Evolutionary conservation across 129 eudicot genomes (phyloP).

Genomic region (Arctium minus): DNA sequence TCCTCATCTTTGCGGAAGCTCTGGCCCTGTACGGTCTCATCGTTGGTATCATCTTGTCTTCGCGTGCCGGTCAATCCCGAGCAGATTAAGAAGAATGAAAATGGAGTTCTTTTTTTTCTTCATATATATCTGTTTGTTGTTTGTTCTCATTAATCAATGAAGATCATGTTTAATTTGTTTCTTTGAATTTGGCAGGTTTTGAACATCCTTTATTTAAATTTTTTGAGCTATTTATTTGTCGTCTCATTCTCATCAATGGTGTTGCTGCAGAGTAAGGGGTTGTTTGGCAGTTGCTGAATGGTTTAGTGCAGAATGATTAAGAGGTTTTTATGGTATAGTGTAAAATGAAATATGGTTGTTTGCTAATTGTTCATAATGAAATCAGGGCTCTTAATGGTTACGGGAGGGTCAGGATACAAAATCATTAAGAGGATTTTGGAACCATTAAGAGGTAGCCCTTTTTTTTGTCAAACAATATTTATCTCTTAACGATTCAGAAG

Average conservation of each 20-base stretch:
- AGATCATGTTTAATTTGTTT: background rate
- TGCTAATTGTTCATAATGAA: too few relatives aligned
- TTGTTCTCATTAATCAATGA: slow-evolving; percentile 13
- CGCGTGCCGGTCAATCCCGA: slow-evolving; percentile 64
- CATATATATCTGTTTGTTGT: slow-evolving; percentile 15
- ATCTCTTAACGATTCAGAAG: too few relatives aligned
- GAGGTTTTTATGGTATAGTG: too few relatives aligned
- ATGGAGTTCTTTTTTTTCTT: background rate
- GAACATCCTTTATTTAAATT: slow-evolving; percentile 12
- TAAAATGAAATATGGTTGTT: too few relatives aligned
- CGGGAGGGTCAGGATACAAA: too few relatives aligned
- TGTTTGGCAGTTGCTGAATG: too few relatives aligned
- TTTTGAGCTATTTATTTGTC: slow-evolving; percentile 6
- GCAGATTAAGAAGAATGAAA: slow-evolving; percentile 35
- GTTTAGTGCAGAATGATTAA: too few relatives aligned
- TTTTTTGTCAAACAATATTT: too few relatives aligned
- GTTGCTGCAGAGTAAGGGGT: slow-evolving; percentile 14
- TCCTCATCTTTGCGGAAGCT: slow-evolving; percentile 69
- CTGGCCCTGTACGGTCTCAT: slow-evolving; percentile 63
- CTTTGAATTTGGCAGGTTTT: slow-evolving; percentile 15
- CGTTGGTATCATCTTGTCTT: slow-evolving; percentile 61
- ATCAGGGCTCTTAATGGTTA: too few relatives aligned
- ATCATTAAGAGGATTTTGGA: too few relatives aligned
- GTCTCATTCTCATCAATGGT: background rate
- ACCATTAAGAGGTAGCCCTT: too few relatives aligned